These are phyloP conservation scores for Micromonas commoda DNA, from an alignment of 139 green algal species.

Conservation along the genomic window DNA sequence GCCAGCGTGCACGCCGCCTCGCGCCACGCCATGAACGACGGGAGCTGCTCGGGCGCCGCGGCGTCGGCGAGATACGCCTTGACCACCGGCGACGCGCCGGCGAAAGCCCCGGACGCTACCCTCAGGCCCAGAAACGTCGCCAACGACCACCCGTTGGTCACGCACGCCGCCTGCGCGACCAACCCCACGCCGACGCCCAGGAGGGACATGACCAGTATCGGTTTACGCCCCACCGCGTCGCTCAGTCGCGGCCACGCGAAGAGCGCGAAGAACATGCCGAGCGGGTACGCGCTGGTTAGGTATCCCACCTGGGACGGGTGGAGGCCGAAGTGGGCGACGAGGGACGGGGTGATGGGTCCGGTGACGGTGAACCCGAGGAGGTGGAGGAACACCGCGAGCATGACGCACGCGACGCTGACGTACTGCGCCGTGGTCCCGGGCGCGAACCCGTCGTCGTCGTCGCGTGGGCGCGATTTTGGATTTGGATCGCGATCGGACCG, in stretches of 20 bases:
- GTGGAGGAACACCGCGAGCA: constrained; percentile 29
- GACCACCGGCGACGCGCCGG: constrained; percentile 23
- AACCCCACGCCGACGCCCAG: constrained; percentile 25
- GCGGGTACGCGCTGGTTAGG: constrained; percentile 27
- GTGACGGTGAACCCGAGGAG: constrained; percentile 31
- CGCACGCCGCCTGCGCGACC: constrained; percentile 16
- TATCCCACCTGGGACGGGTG: background rate
- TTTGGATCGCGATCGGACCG: too few relatives aligned
- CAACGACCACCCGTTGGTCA: constrained; percentile 9
- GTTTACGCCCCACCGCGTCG: constrained; percentile 24
- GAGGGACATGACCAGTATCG: constrained; percentile 15
- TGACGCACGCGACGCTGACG: constrained; percentile 1
- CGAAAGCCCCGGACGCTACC: constrained; percentile 13
- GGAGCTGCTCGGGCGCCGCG: constrained; percentile 1
- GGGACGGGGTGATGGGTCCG: constrained; percentile 17
- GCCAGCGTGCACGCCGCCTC: constrained; percentile 30
- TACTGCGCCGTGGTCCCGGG: too few relatives aligned
- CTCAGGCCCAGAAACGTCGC: constrained; percentile 24
- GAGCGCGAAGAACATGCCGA: constrained; percentile 31
- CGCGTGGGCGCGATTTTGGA: too few relatives aligned
- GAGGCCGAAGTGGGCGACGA: constrained; percentile 23
- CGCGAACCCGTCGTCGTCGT: background rate
- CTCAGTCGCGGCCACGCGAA: constrained; percentile 26
- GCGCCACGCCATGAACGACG: constrained; percentile 27
- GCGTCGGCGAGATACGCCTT: constrained; percentile 33